These are phyloP conservation scores for Myriosclerotinia scirpicola DNA, from an alignment of 2,329 filamentous ascomycete species.

Conservation along the genomic window DNA sequence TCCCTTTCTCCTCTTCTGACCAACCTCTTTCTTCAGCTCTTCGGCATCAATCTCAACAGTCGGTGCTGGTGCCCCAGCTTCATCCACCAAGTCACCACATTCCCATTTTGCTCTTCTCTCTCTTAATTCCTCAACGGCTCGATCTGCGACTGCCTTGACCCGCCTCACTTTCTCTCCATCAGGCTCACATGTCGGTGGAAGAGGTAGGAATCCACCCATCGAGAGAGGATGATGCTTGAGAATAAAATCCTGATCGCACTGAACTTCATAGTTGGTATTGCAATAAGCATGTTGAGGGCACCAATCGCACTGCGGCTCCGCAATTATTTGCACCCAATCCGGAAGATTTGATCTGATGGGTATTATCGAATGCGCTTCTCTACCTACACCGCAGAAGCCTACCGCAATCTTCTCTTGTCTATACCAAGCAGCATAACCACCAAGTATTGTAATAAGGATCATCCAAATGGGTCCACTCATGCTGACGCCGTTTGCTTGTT, in stretches of 20 bases:
- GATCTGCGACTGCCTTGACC: conserved; percentile 83
- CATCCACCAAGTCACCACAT: conserved; percentile 71
- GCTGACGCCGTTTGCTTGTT: conserved; percentile 49
- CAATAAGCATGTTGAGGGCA: conserved; percentile 92
- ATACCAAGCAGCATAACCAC: conserved; percentile 78
- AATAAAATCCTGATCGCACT: conserved; percentile 85
- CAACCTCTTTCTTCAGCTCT: conserved; percentile 75
- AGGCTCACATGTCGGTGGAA: conserved; percentile 89
- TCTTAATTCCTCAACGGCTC: conserved; percentile 81
- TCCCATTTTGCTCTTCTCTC: conserved; percentile 86
- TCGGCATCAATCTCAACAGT: conserved; percentile 64
- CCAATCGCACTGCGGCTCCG: conserved; percentile 81
- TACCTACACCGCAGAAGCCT: conserved; percentile 87
- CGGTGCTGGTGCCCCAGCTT: conserved; percentile 58
- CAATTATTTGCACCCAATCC: conserved; percentile 65
- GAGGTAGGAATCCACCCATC: conserved; percentile 74
- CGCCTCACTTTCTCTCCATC: conserved; percentile 89
- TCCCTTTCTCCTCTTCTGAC: conserved; percentile 73
- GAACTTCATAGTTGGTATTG: conserved; percentile 71
- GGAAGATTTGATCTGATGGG: conserved; percentile 62
- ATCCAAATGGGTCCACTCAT: conserved; percentile 68
- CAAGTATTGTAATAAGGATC: conserved; percentile 67
- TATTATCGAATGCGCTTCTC: conserved; percentile 50
- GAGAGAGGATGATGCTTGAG: conserved; percentile 81
- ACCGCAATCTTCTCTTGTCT: conserved; percentile 94